phyloP scores from a whole-genome alignment of 2,329 filamentous ascomycete species.

The Sordariomycetes sp. region DNA sequence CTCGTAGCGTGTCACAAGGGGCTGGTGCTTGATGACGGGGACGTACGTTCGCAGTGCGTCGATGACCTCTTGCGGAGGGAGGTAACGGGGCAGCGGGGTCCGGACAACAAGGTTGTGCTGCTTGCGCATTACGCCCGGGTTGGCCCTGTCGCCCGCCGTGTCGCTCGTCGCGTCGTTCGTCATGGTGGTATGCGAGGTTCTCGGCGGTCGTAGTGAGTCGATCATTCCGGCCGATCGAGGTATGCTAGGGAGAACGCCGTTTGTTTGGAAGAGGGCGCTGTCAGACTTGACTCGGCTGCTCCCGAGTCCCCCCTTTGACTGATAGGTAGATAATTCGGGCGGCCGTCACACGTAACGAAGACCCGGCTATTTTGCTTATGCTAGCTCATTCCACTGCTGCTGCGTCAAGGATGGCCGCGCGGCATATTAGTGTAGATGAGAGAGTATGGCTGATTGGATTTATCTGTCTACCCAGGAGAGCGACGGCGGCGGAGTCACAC shows the following conservation, averaged over 20 bases:
- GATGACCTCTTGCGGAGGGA: slow-evolving; percentile 25
- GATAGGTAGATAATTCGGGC: no score
- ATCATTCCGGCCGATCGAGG: background rate
- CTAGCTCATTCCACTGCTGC: no score
- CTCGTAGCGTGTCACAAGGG: slow-evolving; percentile 22
- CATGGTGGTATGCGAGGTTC: background rate
- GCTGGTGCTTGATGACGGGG: slow-evolving; percentile 29
- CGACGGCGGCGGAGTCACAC: no score
- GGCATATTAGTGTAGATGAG: no score
- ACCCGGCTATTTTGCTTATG: no score
- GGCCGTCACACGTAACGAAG: no score
- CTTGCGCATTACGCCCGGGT: background rate
- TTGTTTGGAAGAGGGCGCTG: background rate
- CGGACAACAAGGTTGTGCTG: slow-evolving; percentile 21
- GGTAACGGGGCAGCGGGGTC: slow-evolving; percentile 27
- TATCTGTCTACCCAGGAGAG: no score
- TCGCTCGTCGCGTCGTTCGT: background rate
- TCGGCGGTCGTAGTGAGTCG: background rate
- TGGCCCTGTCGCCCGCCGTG: background rate
- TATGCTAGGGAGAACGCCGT: background rate
- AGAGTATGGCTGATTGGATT: no score
- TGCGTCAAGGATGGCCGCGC: no score
- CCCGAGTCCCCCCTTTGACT: no score
- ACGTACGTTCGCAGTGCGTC: slow-evolving; percentile 26
- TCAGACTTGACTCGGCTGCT: no score